These are phyloP conservation scores for Chloranthus sessilifolius DNA, from an alignment of 164 flowering plant species.

Conservation along the genomic window DNA sequence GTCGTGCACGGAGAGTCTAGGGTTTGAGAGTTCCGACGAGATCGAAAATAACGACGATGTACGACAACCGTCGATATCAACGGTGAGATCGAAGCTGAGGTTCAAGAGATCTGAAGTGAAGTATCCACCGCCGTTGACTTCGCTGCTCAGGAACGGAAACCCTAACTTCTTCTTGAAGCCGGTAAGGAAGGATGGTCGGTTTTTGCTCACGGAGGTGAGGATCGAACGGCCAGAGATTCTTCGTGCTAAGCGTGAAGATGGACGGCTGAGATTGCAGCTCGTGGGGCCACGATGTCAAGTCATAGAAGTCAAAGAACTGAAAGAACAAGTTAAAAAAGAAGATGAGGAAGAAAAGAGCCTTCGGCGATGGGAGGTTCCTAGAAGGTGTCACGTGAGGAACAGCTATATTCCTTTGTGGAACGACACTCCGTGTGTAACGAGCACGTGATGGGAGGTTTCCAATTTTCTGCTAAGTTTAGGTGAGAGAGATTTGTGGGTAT, in stretches of 20 bases:
- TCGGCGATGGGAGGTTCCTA: not conserved
- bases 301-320: conserved; percentile 8
- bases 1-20: conserved; percentile 63
- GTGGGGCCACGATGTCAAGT: conserved; percentile 15
- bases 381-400: conserved; percentile 5
- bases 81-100: not conserved
- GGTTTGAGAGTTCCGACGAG: conserved; percentile 57
- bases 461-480: too few species aligned
- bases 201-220: conserved; percentile 39
- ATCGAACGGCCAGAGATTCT: conserved; percentile 41
- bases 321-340: conserved; percentile 6
- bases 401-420: not conserved
- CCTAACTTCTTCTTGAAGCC: conserved; percentile 34
- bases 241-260: conserved; percentile 36
- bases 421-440: not conserved
- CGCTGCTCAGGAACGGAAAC: conserved; percentile 34
- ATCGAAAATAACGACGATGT: too few species aligned
- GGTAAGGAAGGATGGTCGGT: conserved; percentile 46
- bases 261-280: conserved; percentile 50
- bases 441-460: not conserved
- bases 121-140: conserved; percentile 55
- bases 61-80: conserved; percentile 29
- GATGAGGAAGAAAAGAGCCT: not conserved
- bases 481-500: too few species aligned
- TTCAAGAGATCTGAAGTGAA: conserved; percentile 10